Base-by-base conservation (phyloP, 345 rosid genomes). In the Physaria fendleri region DNA sequence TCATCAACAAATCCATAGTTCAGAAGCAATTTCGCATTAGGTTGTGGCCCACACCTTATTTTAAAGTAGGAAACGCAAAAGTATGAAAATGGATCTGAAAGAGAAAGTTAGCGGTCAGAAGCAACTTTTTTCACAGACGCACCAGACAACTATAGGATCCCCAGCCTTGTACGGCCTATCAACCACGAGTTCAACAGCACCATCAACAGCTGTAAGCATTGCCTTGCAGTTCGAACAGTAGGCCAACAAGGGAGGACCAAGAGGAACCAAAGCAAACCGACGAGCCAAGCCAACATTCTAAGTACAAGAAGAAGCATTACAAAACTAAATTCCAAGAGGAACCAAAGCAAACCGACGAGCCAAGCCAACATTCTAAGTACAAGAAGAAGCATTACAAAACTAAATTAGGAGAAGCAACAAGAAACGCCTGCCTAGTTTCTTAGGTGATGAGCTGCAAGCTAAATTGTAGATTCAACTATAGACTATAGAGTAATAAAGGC, bases 231-330 rank as follows among this genome's bases (percentile, higher is more conserved):
- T 88, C 83, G 95, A 88, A 62, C 85, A 70, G 76, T 92, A 92
- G 17, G 96, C 84, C 59, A 92, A 80, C 77, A 92, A 71, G 56
- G 98, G 98, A 47, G 98, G 98, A 39, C 98, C 98, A 79, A 92
- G 93, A 64, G 98, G 98, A 59, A 86, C 98, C 77, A 92, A 74
- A 39, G 98, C 98, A 80, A 92, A 92, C 71, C 98, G 85, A 49
- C 98, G 80, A 59, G 96, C 96, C 76, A 92, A 80, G 68, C 93
- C 80, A 39, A 92, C 98, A 77, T 86, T 92, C 98, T 92, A 93
- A 69, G 68, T 18, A 73, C 42, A 72, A 39, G 70, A 35, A 63
- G 32, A 27, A 50, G 32, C 58, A 54, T 16, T 44, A n/a, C 44
- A n/a, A n/a, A n/a, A n/a, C n/a, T n/a, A n/a, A n/a, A n/a, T n/a